These are phyloP conservation scores for Coemansia sp. DNA, from an alignment of 192 early-diverging fungal species.

Conservation along the genomic window DNA sequence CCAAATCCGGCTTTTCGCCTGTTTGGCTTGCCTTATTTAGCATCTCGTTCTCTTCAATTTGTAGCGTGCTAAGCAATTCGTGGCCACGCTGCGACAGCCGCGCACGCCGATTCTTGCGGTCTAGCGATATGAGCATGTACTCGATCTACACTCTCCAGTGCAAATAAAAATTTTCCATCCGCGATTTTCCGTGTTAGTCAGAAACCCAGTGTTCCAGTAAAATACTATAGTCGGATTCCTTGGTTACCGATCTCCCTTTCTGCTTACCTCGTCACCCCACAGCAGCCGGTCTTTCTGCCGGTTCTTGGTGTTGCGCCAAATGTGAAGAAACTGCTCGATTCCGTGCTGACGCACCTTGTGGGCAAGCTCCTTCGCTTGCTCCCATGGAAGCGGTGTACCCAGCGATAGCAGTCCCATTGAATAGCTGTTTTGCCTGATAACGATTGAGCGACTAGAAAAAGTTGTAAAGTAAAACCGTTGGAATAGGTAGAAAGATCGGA, in stretches of 20 bases:
- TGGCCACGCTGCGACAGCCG: conserved; percentile 77
- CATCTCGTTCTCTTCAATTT: conserved; percentile 70
- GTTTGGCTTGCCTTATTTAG: conserved; percentile 23
- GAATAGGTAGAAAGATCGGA: not conserved
- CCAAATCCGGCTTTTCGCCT: conserved; percentile 50
- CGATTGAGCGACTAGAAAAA: not conserved
- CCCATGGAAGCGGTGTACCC: conserved; percentile 97
- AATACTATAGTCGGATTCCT: not conserved
- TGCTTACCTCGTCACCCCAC: conserved; percentile 94
- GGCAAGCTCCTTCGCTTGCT: conserved; percentile 79
- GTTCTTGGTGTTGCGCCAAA: conserved; percentile 81
- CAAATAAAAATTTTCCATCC: not conserved
- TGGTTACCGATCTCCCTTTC: not conserved
- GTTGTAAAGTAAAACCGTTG: not conserved
- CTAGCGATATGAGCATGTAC: conserved; percentile 84
- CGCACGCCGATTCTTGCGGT: conserved; percentile 69
- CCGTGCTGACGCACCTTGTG: conserved; percentile 88
- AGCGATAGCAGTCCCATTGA: conserved; percentile 90
- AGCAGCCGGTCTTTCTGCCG: conserved; percentile 76
- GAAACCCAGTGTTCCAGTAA: not conserved
- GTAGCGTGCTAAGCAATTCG: conserved; percentile 72
- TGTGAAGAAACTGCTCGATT: conserved; percentile 89
- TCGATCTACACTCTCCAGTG: conserved; percentile 66
- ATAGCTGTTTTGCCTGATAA: not conserved
- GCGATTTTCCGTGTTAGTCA: not conserved